Base-by-base conservation (phyloP, 2,329 filamentous ascomycete genomes). In the Venturia aucupariae region DNA sequence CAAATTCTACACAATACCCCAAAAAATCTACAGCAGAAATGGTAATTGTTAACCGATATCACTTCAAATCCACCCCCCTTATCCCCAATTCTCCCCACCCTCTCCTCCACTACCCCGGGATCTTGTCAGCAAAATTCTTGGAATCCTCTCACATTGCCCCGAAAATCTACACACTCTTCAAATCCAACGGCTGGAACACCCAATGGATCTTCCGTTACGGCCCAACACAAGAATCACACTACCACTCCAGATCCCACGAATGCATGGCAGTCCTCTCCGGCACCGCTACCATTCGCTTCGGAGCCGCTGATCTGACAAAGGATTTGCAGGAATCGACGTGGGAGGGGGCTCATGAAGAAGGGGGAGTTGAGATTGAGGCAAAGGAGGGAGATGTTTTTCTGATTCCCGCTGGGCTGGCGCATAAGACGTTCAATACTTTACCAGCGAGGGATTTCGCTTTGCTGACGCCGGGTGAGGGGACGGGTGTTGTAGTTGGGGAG, bases 131-230 rank as follows among this genome's bases (percentile, higher is more conserved):
- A 4, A 64, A 69, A 5, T 15, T 41, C 63, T 63, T 67, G 59
- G 60, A 65, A 30, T 62, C 67, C 19, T 67, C 71, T 2, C 60
- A 68, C 8, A 71, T 73, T 63, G 68, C 68, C 24, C 66, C 75
- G 8, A 67, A 73, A 3, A 72, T 79, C 24, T 75, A 79, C 71
- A 75, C 81, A 63, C 72, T 78, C 19, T 82, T 83, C 69, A 67
- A 72, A 1, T 66, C 68, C 27, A 83, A 85, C 67, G 78, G 74
- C 32, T 85, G 83, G 83, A 69, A 79, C 39, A 76, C 77, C 0
- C 78, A 82, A 66, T 86, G 83, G 83, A 80, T 85, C 60, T 81
- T 79, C 66, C 79, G 82, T 42, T 86, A 86, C 70, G 80, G 81
- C 0, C 71, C 74, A 6, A 82, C 82, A 0, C 83, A 85, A 65